phyloP scores from a whole-genome alignment of 306 rosid genomes.

The Pyrus bretschneideri region DNA sequence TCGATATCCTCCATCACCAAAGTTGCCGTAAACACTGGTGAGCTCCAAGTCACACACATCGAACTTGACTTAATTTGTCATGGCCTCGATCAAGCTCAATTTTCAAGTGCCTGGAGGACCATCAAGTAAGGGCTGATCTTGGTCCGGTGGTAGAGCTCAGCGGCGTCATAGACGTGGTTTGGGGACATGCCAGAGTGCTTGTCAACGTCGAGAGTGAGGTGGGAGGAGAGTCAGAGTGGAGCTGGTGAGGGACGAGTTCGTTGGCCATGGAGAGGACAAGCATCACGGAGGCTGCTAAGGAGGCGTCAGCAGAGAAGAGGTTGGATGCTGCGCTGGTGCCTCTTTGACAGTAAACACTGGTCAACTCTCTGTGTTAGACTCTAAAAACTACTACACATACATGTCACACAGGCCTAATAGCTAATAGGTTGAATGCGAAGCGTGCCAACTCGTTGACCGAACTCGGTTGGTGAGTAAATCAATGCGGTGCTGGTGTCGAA shows the following conservation, averaged over 20 bases:
- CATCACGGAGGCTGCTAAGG: conserved; percentile 29
- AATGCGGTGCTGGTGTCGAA: too few relatives aligned
- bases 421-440: too few relatives aligned
- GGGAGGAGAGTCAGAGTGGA: conserved; percentile 10
- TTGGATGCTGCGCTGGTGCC: conserved; percentile 18
- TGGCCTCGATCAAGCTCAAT: conserved; percentile 38
- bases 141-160: conserved; percentile 25
- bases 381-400: too few relatives aligned
- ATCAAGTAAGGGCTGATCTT: conserved; percentile 22
- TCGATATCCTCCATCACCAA: conserved; percentile 40
- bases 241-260: too few relatives aligned
- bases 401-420: too few relatives aligned
- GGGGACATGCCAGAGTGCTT: conserved; percentile 15
- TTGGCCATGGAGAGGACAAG: conserved; percentile 15
- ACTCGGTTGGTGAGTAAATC: too few relatives aligned
- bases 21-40: conserved; percentile 12
- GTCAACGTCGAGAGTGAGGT: conserved; percentile 21
- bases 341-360: too few relatives aligned
- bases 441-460: too few relatives aligned
- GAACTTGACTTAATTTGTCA: conserved; percentile 39
- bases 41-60: conserved; percentile 35
- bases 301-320: conserved; percentile 38
- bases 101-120: conserved; percentile 41
- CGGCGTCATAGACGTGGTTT: conserved; percentile 32
- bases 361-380: too few relatives aligned